Evolutionary conservation across 768 basidiomycete species (phyloP), one percentile per base, ranked within the genome.

Genomic region (Panellus pusillus): DNA sequence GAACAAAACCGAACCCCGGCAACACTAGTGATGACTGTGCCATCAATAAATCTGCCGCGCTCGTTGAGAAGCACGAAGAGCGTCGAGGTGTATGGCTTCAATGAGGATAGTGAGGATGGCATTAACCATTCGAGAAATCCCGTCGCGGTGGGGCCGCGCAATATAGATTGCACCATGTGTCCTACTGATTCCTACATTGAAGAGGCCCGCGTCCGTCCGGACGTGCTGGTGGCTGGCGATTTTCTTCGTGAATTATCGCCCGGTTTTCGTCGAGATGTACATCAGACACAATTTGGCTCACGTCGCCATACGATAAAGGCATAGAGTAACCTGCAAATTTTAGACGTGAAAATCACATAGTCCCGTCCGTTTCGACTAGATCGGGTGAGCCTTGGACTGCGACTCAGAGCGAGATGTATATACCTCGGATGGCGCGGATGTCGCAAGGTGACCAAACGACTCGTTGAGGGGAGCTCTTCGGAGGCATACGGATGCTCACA

Each of bases 221-320:
- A 95, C 91, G 64, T 98, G 89, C 41, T 87, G 83, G 70, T 99
- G 96, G 62, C 91, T 93, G 9, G 87, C 84, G 48, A 92, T 94
- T 97, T n/a, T n/a, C n/a, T n/a, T n/a, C n/a, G n/a, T n/a, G n/a
- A n/a, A n/a, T n/a, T n/a, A n/a, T n/a, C n/a, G 67, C 27, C 2
- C 9, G 1, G 13, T 35, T 42, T 39, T 43, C 47, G 44, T 40
- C 55, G 40, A 32, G 39, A 50, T 47, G n/a, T 31, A 15, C 39
- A 40, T 5, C 3, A 18, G 4, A 60, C 79, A 55, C 54, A 86
- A 90, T 81, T 77, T 92, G 90, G 6, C 92, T 92, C 44, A 89
- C 80, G 28, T 81, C 77, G 5, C 85, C 91, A 64, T 98, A 99
- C 3, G 81, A 69, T 40, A 99, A 76, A 0, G 96, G 97, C 96